Base-by-base conservation (phyloP, 2,329 filamentous ascomycete genomes). In the Neodidymelliopsis sp. region DNA sequence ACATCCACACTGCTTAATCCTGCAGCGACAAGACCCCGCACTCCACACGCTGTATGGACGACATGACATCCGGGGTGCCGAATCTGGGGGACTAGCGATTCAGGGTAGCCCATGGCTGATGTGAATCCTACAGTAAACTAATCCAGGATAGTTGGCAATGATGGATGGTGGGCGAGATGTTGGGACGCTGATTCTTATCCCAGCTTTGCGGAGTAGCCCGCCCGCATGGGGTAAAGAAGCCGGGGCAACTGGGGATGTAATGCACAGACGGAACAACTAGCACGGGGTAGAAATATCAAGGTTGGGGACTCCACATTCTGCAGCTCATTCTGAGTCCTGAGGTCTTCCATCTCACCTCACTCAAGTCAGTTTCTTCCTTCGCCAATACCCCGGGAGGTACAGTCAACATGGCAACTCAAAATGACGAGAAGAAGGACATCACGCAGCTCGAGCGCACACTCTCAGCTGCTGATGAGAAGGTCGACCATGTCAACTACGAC, bases 401-500 rank as follows among this genome's bases (percentile, higher is more conserved):
- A 35, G 42, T 49, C 59, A 62, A 38, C 11, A 68, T 67, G 65
- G 57, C 47, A 15, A 45, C 47, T 25, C 42, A 56, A n/a, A 49
- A 53, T 36, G 28, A 51, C 24, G 50, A 63, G 10, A 70, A 69
- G 54, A 58, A 66, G 37, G 68, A 70, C 35, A 66, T 75, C 49
- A 66, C 70, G 6, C 74, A 81, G 45, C 74, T 84, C 46, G 81
- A 83, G 69, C 72, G 75, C 19, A 76, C 79, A 4, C 51, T 79
- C 39, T 81, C 78, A 1, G 69, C 64, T 13, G 71, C 68, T 13
- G 75, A 77, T 46, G 71, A 74, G 34, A 75, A 79, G 45, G 79
- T 79, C 31, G 81, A 82, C 43, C 75, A 80, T 41, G 77, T 81
- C 52, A 77, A 88, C 79, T 79, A 82, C 55, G 71, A 77, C 18